phyloP scores from a whole-genome alignment of 1,284 basidiomycete genomes.

The Sanghuangporus baumii region DNA sequence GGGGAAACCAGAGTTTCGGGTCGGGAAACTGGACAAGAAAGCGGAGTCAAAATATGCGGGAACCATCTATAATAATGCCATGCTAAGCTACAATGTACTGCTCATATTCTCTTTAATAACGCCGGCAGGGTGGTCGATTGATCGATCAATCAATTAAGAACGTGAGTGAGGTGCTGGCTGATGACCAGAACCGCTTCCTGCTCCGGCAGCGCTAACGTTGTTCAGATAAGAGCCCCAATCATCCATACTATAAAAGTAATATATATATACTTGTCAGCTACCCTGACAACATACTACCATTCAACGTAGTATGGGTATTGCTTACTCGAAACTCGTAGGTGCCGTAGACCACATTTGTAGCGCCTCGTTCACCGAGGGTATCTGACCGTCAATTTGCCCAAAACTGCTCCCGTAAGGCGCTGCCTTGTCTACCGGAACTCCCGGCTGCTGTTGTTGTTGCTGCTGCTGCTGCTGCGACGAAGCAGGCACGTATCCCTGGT shows the following conservation, averaged over 20 bases:
- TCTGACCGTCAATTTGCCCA: constrained; percentile 2
- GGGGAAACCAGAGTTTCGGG: neutral
- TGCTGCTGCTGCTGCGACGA: neutral
- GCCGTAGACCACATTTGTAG: constrained; percentile 57
- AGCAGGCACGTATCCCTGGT: constrained; percentile 4
- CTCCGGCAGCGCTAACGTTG: constrained; percentile 2
- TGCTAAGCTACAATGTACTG: neutral
- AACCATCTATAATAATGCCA: neutral
- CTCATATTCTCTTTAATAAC: neutral
- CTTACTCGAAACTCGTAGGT: constrained; percentile 51
- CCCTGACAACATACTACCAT: neutral
- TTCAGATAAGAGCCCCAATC: constrained; percentile 18
- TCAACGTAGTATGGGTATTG: constrained; percentile 13
- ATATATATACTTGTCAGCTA: neutral
- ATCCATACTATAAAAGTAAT: constrained; percentile 8
- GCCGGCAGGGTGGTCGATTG: neutral
- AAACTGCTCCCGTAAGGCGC: neutral
- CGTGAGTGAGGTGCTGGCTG: neutral
- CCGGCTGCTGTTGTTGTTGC: neutral
- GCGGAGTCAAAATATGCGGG: neutral
- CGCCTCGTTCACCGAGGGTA: constrained; percentile 31
- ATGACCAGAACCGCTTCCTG: neutral
- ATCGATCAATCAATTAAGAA: neutral
- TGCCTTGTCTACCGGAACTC: neutral
- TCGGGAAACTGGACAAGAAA: neutral